Base-by-base conservation (phyloP, 768 basidiomycete species). In the Rhodosporidiobolus odoratus region DNA sequence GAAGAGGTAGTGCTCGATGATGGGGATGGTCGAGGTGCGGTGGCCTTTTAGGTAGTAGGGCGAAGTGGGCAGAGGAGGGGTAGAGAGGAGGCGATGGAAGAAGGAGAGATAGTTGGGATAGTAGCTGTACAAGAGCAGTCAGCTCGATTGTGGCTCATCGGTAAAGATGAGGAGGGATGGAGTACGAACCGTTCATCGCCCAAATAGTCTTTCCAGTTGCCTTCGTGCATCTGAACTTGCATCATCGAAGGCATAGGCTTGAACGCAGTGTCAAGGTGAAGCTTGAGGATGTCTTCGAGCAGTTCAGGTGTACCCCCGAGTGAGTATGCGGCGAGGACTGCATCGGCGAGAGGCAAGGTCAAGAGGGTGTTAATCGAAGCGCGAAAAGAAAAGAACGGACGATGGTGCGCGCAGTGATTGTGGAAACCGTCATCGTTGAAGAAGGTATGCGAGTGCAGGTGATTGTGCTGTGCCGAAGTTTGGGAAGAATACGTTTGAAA, bases 101-200 rank as follows among this genome's bases (percentile, higher is more conserved):
- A 77, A 77, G 38, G 52, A 62, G 41, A 77, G 71, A 62, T 74
- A 77, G 57, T 75, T 71, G 6, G 76, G 70, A 66, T 77, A 77
- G 43, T 65, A 74, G 25, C 76, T 76, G 63, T n/a, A 34, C 16
- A 13, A 25, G 30, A 5, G 38, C 23, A 5, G 37, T 17, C 15
- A 27, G 57, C 12, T 34, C 25, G n/a, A n/a, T n/a, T n/a, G n/a
- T 35, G 23, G 10, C 2, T 5, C 2, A 19, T 53, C 13, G 23
- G n/a, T 27, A 15, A 19, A 6, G 16, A 35, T 10, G 13, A 4
- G 58, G 25, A 5, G 25, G n/a, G 13, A 16, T 1, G 53, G 21
- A 34, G 48, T 17, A 30, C 66, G 38, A 12, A 74, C 73, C 56
- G 57, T 40, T 72, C 67, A 38, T 72, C 68, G 3, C 70, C 74